Percentiles rank a stretch among this genome's conserved stretches.
phyloP scores from a whole-genome alignment of 1,139 yeast species.

The Lizanozyma gosingica region DNA sequence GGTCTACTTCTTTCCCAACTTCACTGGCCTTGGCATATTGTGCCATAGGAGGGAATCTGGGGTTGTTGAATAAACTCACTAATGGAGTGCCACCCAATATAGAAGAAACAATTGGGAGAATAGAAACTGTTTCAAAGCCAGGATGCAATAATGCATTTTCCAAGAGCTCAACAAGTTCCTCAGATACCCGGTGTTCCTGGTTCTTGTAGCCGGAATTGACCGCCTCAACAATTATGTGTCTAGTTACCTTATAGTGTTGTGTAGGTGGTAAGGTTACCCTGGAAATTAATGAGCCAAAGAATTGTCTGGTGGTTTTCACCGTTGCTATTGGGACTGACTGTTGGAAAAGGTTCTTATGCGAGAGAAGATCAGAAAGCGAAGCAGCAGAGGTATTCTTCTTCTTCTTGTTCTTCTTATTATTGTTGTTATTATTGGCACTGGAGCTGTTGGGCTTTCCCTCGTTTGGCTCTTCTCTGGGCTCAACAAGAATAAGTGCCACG shows the following conservation, averaged over 20 bases:
- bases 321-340: slow-evolving; percentile 31
- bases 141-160: slow-evolving; percentile 55
- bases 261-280: slow-evolving; percentile 51
- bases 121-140: slow-evolving; percentile 46
- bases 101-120: slow-evolving; percentile 63
- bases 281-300: slow-evolving; percentile 42
- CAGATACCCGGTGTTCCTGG: slow-evolving; percentile 18
- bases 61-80: slow-evolving; percentile 55
- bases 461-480: slow-evolving; percentile 21
- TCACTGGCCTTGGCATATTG: slow-evolving; percentile 12
- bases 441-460: slow-evolving; percentile 13
- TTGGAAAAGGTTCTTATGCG: slow-evolving; percentile 55
- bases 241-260: slow-evolving; percentile 52
- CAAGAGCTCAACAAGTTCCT: slow-evolving; percentile 31
- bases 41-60: slow-evolving; percentile 66
- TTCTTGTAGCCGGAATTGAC: slow-evolving; percentile 21
- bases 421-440: slow-evolving; percentile 8
- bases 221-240: slow-evolving; percentile 45
- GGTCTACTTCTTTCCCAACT: slow-evolving; percentile 10
- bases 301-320: slow-evolving; percentile 30
- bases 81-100: slow-evolving; percentile 34
- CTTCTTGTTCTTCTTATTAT: slow-evolving; percentile 23
- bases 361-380: slow-evolving; percentile 60
- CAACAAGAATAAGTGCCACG: slow-evolving; percentile 34
- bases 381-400: slow-evolving; percentile 35